These are phyloP conservation scores for Knoxdaviesia proteae DNA, from an alignment of 2,329 filamentous ascomycete species.

Conservation along the genomic window DNA sequence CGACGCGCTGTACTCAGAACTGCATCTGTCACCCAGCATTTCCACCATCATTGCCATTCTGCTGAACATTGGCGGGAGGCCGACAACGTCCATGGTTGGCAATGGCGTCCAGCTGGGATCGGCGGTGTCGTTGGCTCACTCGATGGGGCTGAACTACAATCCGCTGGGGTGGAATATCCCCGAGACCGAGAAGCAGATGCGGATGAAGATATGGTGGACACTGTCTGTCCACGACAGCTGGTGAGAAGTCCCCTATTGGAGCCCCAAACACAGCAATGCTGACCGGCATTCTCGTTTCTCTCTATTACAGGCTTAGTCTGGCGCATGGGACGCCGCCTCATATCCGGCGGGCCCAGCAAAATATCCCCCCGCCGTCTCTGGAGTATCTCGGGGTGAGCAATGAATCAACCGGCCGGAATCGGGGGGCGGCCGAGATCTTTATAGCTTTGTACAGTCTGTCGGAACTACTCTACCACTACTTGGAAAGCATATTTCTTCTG, in stretches of 20 bases:
- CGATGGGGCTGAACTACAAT: conserved; percentile 31
- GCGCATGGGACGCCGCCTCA: conserved; percentile 31
- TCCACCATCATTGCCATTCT: conserved; percentile 35
- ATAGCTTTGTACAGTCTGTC: conserved; percentile 23
- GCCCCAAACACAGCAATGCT: no score
- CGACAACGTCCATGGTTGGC: conserved; percentile 37
- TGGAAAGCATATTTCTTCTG: conserved; percentile 5
- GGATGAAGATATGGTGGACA: conserved; percentile 35
- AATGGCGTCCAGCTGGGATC: conserved; percentile 29
- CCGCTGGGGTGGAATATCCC: conserved; percentile 31
- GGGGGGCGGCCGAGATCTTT: conserved; percentile 17
- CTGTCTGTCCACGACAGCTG: conserved; percentile 33
- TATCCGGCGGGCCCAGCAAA: conserved; percentile 21
- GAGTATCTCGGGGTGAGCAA: conserved; percentile 13
- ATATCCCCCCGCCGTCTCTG: conserved; percentile 22
- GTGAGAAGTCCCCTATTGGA: conserved; percentile 11
- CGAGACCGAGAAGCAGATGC: conserved; percentile 23
- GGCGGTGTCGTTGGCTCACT: conserved; percentile 29
- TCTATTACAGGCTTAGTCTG: conserved; percentile 21
- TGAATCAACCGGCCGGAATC: conserved; percentile 4
- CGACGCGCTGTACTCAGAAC: conserved; percentile 36
- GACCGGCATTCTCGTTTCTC: background rate
- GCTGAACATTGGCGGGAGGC: conserved; percentile 37
- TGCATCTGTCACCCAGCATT: conserved; percentile 34
- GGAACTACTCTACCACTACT: conserved; percentile 16